phyloP scores from a whole-genome alignment of 2,329 filamentous ascomycete genomes.

The Xylariaceae sp. region DNA sequence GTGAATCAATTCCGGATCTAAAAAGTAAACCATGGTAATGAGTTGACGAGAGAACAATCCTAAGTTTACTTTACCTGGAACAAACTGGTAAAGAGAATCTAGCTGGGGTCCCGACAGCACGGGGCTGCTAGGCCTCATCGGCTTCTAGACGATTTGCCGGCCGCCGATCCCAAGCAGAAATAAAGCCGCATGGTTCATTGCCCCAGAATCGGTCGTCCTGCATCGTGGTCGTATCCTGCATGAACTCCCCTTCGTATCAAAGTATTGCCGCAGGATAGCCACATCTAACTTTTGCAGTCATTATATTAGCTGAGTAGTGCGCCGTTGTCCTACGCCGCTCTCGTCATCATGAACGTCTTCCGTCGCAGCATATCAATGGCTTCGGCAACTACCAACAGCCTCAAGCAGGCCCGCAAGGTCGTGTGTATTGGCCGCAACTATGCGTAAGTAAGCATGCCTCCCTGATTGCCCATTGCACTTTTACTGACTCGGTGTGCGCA shows the following conservation, averaged over 20 bases:
- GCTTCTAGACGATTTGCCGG: slow-evolving; percentile 10
- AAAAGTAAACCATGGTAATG: too few relatives aligned
- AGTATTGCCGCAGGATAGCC: background rate
- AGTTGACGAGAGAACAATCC: too few relatives aligned
- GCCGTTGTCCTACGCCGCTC: background rate
- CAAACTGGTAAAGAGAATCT: too few relatives aligned
- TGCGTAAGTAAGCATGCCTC: slow-evolving; percentile 66
- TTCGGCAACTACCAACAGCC: slow-evolving; percentile 38
- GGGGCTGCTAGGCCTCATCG: background rate
- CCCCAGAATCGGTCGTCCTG: too few relatives aligned
- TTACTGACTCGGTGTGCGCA: slow-evolving; percentile 33
- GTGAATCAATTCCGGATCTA: too few relatives aligned
- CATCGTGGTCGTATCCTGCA: too few relatives aligned
- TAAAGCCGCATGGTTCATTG: slow-evolving; percentile 12
- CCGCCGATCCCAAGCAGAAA: slow-evolving; percentile 9
- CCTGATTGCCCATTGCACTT: background rate
- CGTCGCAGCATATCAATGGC: slow-evolving; percentile 33
- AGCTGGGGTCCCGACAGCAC: too few relatives aligned
- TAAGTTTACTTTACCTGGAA: too few relatives aligned
- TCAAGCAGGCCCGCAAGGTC: slow-evolving; percentile 64
- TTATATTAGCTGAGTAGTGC: background rate
- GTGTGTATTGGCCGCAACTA: slow-evolving; percentile 97
- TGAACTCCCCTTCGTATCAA: background rate
- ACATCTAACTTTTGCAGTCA: background rate
- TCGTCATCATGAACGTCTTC: slow-evolving; percentile 31